Evolutionary conservation across 345 rosid species (phyloP), one percentile per base, ranked within the genome.

Genomic region (Bruguiera parviflora): DNA sequence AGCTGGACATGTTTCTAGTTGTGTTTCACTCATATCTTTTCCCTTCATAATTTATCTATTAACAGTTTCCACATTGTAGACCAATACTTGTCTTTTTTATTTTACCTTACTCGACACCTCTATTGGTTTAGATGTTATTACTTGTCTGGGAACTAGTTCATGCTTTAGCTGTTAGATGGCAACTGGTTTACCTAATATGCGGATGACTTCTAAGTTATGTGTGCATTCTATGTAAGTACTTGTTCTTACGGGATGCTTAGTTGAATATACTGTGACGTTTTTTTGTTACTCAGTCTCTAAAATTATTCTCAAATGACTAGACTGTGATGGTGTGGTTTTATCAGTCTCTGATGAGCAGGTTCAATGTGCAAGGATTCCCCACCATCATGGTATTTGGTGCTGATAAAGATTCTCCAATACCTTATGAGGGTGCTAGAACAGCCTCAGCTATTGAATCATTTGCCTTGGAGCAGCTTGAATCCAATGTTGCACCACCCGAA

Each of bases 331-430:
- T 47, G 53, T 70, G 58, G 64, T 61, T 59, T 63, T 77, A 18
- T 77, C 96, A 94, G 98, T 88, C 98, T 77, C 62, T 89, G 71
- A 86, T 87, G 96, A 86, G 97, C 87, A 91, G 86, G 85, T 94
- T 84, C 85, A 89, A 84, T 6, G 96, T 94, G 57, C 89, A 91
- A 94, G 97, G 97, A 60, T 94, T 89, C 71, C 98, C 98, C 55
- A 91, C 98, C 53, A 94, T 94, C 83, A 77, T 94, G 81, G 89
- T 94, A 53, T 94, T 94, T 79, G 97, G 97, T 65, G 83, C 92
- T 28, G 96, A 91, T 72, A 94, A 94, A 84, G 92, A 87, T 67
- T 84, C 77, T 66, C 96, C 96, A 67, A 53, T 77, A 37, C 90
- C 95, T 32, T 94, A 88, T 22, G 96, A 91, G 67, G 97, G 98